Base-by-base conservation (phyloP, 148 eudicot genomes). In the Mesembryanthemum crystallinum region DNA sequence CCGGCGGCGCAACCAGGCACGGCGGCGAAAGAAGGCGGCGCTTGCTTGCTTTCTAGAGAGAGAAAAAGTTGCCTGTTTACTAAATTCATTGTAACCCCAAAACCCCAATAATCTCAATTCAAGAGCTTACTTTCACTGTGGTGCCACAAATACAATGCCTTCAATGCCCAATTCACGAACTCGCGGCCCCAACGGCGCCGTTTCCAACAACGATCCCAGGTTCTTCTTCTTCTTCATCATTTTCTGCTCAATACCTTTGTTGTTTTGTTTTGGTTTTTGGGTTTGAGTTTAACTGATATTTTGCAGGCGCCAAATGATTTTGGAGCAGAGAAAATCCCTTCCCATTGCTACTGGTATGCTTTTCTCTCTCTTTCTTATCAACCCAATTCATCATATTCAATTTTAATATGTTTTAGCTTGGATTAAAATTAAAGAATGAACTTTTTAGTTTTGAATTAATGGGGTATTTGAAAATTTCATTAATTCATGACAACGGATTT, bases 331-430 rank as follows among this genome's bases (percentile, higher is more conserved):
- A 29, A 89, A 85, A 75, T 82, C 86, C n/a, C 82, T 93, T 57
- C 98, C 98, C 0, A 93, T 93, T 55, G 92, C 98, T 73, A 67
- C 88, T 35, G 98, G 98, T 93, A 77, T 43, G 80, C 73, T 59
- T 13, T 45, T 49, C 27, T 12, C 42, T 5, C 37, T 24, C 39
- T 18, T 42, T 66, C 18, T 24, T 42, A 8, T 15, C 6, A 1
- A 12, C 54, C 29, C 39, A 20, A 2, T 37, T 28, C 49, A 1
- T 8, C 35, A 57, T 35, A 29, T 1, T 29, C 35, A 33, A 24
- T 25, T 52, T 17, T n/a, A 24, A 3, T 0, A 45, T 32, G 9
- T 13, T 68, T 65, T 17, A 28, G 23, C 18, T 64, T 29, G 54
- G 33, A 21, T 68, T 82, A 52, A 60, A 39, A 39, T 10, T 14